Conservation (phyloP, 306 rosid genomes). For the Cucurbita maxima region DNA sequence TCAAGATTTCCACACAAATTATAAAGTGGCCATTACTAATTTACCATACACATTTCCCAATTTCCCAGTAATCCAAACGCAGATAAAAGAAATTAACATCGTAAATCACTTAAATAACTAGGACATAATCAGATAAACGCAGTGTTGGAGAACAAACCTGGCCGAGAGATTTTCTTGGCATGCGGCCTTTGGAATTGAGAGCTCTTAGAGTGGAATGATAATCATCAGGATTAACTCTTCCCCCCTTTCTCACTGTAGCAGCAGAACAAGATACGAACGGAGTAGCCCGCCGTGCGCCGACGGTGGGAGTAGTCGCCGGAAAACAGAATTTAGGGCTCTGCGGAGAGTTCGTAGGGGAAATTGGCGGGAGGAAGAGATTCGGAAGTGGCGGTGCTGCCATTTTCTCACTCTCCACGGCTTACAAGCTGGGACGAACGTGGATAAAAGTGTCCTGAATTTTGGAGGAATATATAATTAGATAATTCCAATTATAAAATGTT, state of each 20-base stretch:
- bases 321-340: constrained; percentile 7
- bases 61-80: neutral
- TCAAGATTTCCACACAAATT: constrained; percentile 13
- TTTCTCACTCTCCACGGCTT: neutral
- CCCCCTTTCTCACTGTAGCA: constrained; percentile 13
- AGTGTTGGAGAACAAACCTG: constrained; percentile 32
- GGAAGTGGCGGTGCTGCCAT: constrained; percentile 20
- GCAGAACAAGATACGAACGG: constrained; percentile 16
- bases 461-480: too few species aligned
- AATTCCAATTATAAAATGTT: too few species aligned
- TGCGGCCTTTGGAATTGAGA: constrained; percentile 78
- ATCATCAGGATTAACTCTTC: constrained; percentile 32
- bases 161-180: constrained; percentile 79
- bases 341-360: constrained; percentile 1
- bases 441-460: neutral
- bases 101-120: neutral
- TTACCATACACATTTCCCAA: neutral
- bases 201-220: constrained; percentile 62
- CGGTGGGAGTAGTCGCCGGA: constrained; percentile 6
- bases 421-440: neutral
- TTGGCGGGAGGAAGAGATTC: constrained; percentile 45
- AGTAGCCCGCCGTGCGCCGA: constrained; percentile 7
- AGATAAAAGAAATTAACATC: neutral
- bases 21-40: neutral
- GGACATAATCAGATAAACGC: neutral